Evolutionary conservation across 192 early-diverging fungal species (phyloP).

Genomic region (Backusella morwellensis): DNA sequence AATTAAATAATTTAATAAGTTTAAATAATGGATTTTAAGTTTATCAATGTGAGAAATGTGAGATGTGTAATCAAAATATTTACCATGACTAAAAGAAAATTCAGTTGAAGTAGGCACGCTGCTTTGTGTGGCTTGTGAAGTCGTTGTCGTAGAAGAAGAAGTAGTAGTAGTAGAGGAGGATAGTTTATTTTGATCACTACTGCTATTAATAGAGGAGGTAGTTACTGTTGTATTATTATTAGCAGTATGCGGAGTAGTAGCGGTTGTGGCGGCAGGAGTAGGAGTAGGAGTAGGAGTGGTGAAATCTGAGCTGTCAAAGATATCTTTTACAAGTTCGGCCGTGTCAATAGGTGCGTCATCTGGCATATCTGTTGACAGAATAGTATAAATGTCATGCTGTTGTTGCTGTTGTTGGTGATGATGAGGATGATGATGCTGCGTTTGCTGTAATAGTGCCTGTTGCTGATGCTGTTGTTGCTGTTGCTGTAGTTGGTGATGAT

Average conservation of each 20-base stretch:
- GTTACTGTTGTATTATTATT: background rate
- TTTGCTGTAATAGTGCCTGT: background rate
- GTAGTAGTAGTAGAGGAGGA: background rate
- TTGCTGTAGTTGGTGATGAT: background rate
- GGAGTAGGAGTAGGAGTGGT: background rate
- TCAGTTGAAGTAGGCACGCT: conserved; percentile 1
- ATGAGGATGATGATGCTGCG: background rate
- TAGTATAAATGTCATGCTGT: background rate
- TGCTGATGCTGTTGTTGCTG: background rate
- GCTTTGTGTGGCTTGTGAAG: background rate
- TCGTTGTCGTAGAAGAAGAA: background rate
- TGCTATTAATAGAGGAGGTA: background rate
- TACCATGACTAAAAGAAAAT: conserved; percentile 7
- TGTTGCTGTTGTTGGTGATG: background rate
- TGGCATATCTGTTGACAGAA: conserved; percentile 5
- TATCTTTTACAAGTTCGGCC: conserved; percentile 4
- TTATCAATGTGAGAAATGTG: background rate
- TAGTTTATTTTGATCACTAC: background rate
- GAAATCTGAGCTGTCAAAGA: conserved; percentile 4
- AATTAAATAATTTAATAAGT: background rate
- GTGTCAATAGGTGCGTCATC: conserved; percentile 12
- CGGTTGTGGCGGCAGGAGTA: background rate
- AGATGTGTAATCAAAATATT: background rate
- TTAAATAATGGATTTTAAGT: background rate
- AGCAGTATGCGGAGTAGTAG: background rate